A percentile compares a stretch with the other conserved stretches of the same genome.
These are phyloP conservation scores for Dipodascopsis uninucleata DNA, from an alignment of 805 yeast genomes.

Conservation along the genomic window DNA sequence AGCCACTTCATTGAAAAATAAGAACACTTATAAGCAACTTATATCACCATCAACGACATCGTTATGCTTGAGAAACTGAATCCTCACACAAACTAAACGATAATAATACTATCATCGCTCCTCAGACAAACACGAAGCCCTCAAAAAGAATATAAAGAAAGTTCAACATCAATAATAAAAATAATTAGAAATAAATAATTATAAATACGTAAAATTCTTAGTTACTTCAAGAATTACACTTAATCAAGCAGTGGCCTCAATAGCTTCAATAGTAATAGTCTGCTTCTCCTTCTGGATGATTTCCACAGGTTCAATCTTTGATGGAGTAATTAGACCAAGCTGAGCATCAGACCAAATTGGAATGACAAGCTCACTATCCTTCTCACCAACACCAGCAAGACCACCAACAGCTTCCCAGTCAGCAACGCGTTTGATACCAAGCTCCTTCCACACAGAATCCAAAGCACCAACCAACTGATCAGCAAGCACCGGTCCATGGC, in stretches of 20 bases:
- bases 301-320: constrained; percentile 7
- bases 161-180: not conserved
- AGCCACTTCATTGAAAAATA: no score
- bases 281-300: not conserved
- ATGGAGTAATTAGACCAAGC: constrained; percentile 37
- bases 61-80: no score
- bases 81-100: no score
- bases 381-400: constrained; percentile 82
- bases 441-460: constrained; percentile 72
- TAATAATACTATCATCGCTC: no score
- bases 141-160: not conserved
- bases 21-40: no score
- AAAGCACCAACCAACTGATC: constrained; percentile 74
- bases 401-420: constrained; percentile 85
- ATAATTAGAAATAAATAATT: constrained; percentile 1
- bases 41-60: no score
- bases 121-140: no score
- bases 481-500: constrained; percentile 74
- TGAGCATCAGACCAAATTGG: constrained; percentile 89
- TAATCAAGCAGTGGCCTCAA: constrained; percentile 22
- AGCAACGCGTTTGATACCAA: constrained; percentile 66
- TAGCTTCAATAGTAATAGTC: constrained; percentile 9
- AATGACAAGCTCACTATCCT: constrained; percentile 44
- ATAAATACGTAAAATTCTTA: not conserved
- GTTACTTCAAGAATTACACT: no score